Conservation (phyloP, 1,284 basidiomycete genomes). For the Sporisorium sorghi region DNA sequence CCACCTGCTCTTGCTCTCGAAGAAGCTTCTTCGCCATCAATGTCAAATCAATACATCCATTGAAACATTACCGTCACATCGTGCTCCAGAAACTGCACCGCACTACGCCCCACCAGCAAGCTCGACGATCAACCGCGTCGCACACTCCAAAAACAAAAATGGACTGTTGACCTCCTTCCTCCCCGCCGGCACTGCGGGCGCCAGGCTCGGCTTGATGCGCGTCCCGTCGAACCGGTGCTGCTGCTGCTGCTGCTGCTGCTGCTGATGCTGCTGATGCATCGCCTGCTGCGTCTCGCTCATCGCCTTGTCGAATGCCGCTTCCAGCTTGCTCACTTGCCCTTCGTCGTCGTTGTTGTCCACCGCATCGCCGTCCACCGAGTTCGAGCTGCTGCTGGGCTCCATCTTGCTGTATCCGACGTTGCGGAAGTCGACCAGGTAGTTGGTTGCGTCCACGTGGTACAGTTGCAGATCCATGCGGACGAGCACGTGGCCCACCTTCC, state of each 20-base stretch:
- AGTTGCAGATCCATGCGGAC: constrained; percentile 93
- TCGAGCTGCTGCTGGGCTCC: constrained; percentile 66
- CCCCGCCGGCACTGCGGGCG: constrained; percentile 71
- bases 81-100: too few relatives aligned
- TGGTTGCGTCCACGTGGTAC: constrained; percentile 93
- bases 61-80: too few relatives aligned
- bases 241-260: too few relatives aligned
- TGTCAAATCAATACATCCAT: too few relatives aligned
- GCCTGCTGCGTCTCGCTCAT: constrained; percentile 34
- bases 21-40: too few relatives aligned
- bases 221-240: constrained; percentile 38
- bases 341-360: not conserved
- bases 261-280: constrained; percentile 28
- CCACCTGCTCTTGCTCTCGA: too few relatives aligned
- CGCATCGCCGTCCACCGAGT: not conserved
- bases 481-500: constrained; percentile 76
- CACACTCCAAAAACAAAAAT: constrained; percentile 96
- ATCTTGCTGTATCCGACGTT: constrained; percentile 88
- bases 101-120: constrained; percentile 49
- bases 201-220: constrained; percentile 50
- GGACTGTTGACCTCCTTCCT: constrained; percentile 86
- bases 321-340: constrained; percentile 24
- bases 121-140: constrained; percentile 75
- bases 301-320: constrained; percentile 43
- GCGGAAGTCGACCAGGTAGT: constrained; percentile 97